Conservation (phyloP, 495 filamentous ascomycete genomes). For the Acidomyces sp. region DNA sequence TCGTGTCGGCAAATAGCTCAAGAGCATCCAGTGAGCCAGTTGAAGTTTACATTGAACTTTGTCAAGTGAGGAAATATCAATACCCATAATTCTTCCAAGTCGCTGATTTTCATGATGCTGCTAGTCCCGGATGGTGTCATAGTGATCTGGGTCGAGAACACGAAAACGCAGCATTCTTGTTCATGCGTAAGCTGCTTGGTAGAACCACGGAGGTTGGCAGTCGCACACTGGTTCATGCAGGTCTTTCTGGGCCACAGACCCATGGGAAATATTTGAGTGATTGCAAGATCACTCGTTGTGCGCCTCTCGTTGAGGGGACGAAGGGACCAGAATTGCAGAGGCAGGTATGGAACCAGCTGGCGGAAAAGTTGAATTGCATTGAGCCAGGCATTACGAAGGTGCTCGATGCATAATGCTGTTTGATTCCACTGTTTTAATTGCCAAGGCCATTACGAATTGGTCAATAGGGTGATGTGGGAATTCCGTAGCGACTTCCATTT, state of each 20-base stretch:
- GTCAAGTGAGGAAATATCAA: no score
- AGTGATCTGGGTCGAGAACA: constrained; percentile 26
- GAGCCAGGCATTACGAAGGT: constrained; percentile 21
- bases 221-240: constrained; percentile 31
- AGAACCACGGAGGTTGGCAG: constrained; percentile 32
- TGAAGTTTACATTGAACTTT: constrained; percentile 29
- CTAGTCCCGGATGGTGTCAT: constrained; percentile 30
- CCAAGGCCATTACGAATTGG: no score
- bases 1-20: constrained; percentile 20
- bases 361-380: constrained; percentile 22
- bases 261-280: constrained; percentile 29
- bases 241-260: constrained; percentile 25
- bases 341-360: constrained; percentile 24
- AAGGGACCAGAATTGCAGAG: constrained; percentile 20
- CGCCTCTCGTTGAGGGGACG: constrained; percentile 19
- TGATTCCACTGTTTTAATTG: no score
- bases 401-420: constrained; percentile 13
- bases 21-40: constrained; percentile 8
- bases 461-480: no score
- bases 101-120: not conserved
- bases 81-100: no score
- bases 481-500: no score
- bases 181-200: constrained; percentile 15
- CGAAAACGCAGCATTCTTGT: not conserved
- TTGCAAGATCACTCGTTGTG: constrained; percentile 17